Base-by-base conservation (phyloP, 305 asterid species). In the Rubia balearica region DNA sequence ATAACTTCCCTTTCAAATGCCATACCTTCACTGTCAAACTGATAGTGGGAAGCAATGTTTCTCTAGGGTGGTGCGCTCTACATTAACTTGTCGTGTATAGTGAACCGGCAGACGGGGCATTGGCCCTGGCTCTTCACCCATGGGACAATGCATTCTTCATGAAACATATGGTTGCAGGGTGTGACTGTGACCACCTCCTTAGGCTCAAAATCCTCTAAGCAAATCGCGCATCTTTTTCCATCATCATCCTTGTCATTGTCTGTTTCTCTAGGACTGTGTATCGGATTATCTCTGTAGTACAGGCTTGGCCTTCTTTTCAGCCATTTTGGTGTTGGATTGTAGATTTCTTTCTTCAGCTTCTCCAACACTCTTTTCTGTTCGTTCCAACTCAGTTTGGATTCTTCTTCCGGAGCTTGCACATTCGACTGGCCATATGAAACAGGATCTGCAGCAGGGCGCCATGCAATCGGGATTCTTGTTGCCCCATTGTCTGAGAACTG, bases 121-220 rank as follows among this genome's bases (percentile, higher is more conserved):
- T 74, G 78, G 57, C 97, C 96, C 27, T 88, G 83, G 81, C 76
- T 88, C 81, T 82, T 90, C 55, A 89, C 92, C 98, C 98, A 93
- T 3, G 92, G 96, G 48, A 86, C 86, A 38, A 93, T 93, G 78
- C 98, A 93, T 1, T 88, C 96, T 71, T 88, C 96, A 24, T 93
- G 98, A 70, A 90, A 93, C 96, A 93, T 87, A 74, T 93, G 98
- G 55, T 79, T 77, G 83, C 98, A 90, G 0, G 98, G 96, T 14
- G 98, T 90, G 12, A 81, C 61, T 12, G 86, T 89, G 69, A 93
- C 91, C 21, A 80, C 76, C 73, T 89, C 85, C 65, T 74, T 86
- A 7, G 88, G 70, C 77, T 81, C 89, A 73, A 93, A 93, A 78
- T 90, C 98, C 14, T 93, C 98, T 75, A 90, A 77, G 79, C 97